Percentiles rank a stretch among this genome's conserved stretches.
phyloP scores from a whole-genome alignment of 306 rosid genomes.

The Lathyrus aphaca region DNA sequence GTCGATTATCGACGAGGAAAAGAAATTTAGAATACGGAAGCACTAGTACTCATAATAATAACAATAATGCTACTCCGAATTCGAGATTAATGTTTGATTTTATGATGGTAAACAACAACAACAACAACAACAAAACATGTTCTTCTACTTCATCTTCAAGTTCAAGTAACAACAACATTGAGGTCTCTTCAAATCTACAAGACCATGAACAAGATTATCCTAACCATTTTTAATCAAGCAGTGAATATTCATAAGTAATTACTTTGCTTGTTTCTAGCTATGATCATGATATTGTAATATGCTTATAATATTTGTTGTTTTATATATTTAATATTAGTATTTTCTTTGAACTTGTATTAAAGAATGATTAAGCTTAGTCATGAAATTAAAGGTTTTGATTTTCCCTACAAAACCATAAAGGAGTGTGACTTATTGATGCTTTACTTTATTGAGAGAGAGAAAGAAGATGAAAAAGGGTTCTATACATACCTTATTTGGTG shows the following conservation, averaged over 20 bases:
- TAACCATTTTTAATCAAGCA: slow-evolving; percentile 16
- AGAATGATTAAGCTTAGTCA: neutral
- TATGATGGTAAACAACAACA: slow-evolving; percentile 43
- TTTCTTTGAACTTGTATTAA: slow-evolving; percentile 5
- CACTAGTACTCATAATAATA: slow-evolving; percentile 9
- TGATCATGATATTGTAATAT: neutral
- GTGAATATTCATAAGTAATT: neutral
- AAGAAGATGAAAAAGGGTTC: slow-evolving; percentile 1
- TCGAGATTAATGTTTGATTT: slow-evolving; percentile 49
- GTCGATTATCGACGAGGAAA: slow-evolving; percentile 66
- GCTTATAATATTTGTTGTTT: neutral
- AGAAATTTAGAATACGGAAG: slow-evolving; percentile 42
- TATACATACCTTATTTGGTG: neutral
- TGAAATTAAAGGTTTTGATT: neutral
- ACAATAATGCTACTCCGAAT: neutral
- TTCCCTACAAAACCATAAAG: neutral
- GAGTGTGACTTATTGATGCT: neutral
- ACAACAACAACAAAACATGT: slow-evolving; percentile 31
- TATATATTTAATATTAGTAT: neutral
- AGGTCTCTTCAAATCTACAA: slow-evolving; percentile 52
- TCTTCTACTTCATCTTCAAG: slow-evolving; percentile 63
- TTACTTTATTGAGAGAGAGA: neutral
- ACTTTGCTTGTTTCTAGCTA: slow-evolving; percentile 12
- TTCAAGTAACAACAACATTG: slow-evolving; percentile 49
- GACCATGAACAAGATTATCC: slow-evolving; percentile 45